Base-by-base conservation (phyloP, 306 rosid species). In the Canavalia ensiformis region DNA sequence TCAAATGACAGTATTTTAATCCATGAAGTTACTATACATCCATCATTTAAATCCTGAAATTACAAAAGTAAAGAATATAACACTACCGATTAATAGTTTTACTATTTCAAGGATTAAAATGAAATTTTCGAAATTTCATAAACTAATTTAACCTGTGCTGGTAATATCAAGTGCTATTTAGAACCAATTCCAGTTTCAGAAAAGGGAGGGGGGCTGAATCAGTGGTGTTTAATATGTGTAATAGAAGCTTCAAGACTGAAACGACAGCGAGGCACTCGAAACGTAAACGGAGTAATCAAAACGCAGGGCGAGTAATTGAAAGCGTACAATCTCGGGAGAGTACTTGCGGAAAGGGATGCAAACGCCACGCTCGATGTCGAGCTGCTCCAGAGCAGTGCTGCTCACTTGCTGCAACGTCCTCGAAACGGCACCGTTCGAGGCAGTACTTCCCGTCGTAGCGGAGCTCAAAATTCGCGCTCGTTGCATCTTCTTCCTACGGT, bases 341-440 rank as follows among this genome's bases (percentile, higher is more conserved):
- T 95, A 95, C 91, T 95, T 95, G 90, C 97, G 97, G 86, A 90
- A 96, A 28, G 99, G 99, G 58, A 92, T 72, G 72, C 99, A 93
- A 18, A 96, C 99, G 31, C 99, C 99, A 7, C 99, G 99, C 88
- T 96, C 99, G 83, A 96, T 79, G 35, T 96, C 99, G 39, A 93
- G 99, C 90, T 84, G 97, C 87, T 96, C 98, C 86, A 96, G 75
- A 55, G 99, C 99, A 81, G 83, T 77, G 84, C 85, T 91, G 37
- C 77, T 75, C 80, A 37, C 2, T 51, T 73, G 75, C 85, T 54
- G 58, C 59, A 81, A 35, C 75, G 75, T 31, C 41, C 78, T 69
- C 47, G 73, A 78, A 52, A 74, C 88, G 56, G 52, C 86, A 7
- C 87, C 83, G 57, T 72, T 82, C 18, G 87, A 7, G 0, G 42